Conservation (phyloP, 306 rosid genomes). For the Quillaja saponaria region DNA sequence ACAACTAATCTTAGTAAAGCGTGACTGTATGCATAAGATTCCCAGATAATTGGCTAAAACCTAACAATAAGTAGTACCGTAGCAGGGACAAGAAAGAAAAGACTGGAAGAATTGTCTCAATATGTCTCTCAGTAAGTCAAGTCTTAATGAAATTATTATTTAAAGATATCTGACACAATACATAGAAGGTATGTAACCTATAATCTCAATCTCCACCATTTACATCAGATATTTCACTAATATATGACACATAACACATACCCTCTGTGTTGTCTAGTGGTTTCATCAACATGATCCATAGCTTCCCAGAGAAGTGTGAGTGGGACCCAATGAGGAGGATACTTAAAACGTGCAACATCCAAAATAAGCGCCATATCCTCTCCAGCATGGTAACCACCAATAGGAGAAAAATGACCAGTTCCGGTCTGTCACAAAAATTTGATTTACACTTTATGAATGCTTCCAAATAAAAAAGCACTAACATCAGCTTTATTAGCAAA, state of each 20-base stretch:
- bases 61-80: too few relatives aligned
- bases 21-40: background rate
- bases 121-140: too few relatives aligned
- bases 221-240: too few relatives aligned
- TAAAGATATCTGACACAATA: background rate
- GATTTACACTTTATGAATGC: conserved; percentile 14
- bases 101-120: too few relatives aligned
- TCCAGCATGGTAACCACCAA: conserved; percentile 86
- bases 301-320: conserved; percentile 85
- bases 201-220: conserved; percentile 17
- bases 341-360: conserved; percentile 96
- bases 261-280: conserved; percentile 77
- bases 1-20: background rate
- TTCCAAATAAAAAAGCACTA: conserved; percentile 10
- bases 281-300: conserved; percentile 63
- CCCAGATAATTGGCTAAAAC: too few relatives aligned
- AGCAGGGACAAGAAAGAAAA: too few relatives aligned
- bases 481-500: background rate
- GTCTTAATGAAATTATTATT: too few relatives aligned
- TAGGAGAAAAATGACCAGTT: conserved; percentile 95
- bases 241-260: conserved; percentile 17
- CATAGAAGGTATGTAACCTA: background rate
- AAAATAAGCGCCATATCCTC: conserved; percentile 85
- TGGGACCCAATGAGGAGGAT: conserved; percentile 99
- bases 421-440: conserved; percentile 62